Conservation (phyloP, 2,329 filamentous ascomycete species). For the Sarocladiaceae sp. region DNA sequence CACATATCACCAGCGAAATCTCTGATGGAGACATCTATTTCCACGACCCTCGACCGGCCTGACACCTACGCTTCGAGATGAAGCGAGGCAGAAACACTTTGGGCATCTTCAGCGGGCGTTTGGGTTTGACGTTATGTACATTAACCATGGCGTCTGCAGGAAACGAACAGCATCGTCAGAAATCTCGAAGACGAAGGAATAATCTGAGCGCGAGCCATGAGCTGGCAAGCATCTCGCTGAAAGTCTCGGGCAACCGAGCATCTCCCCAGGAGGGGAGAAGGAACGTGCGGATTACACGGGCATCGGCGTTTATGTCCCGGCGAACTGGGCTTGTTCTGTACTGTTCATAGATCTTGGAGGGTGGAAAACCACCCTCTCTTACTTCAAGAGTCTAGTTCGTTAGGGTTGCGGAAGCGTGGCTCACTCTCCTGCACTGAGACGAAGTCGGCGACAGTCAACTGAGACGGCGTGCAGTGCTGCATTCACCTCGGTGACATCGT, state of each 20-base stretch:
- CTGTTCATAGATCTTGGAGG: slow-evolving; percentile 40
- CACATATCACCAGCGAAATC: no score
- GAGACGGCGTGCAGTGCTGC: slow-evolving; percentile 6
- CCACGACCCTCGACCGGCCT: neutral
- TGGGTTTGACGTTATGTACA: slow-evolving; percentile 8
- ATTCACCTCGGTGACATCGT: no score
- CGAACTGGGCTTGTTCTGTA: slow-evolving; percentile 20
- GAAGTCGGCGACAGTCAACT: neutral
- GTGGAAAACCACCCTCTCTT: slow-evolving; percentile 38
- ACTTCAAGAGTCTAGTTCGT: slow-evolving; percentile 33
- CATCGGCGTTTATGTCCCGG: neutral
- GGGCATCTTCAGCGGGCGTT: slow-evolving; percentile 6
- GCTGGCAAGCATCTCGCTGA: slow-evolving; percentile 7
- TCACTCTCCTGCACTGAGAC: neutral
- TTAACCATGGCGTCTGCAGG: slow-evolving; percentile 21
- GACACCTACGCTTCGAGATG: neutral
- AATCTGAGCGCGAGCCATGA: slow-evolving; percentile 23
- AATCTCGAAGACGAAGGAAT: slow-evolving; percentile 37
- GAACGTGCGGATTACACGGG: slow-evolving; percentile 18
- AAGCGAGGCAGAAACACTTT: neutral
- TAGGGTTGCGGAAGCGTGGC: slow-evolving; percentile 3
- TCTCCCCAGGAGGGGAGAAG: slow-evolving; percentile 31
- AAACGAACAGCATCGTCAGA: slow-evolving; percentile 28
- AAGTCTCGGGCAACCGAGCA: slow-evolving; percentile 26
- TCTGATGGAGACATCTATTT: no score